A percentile compares a stretch with the other conserved stretches of the same genome.
These are phyloP conservation scores for Handroanthus guayacan DNA, from an alignment of 257 asterid genomes.

Conservation along the genomic window DNA sequence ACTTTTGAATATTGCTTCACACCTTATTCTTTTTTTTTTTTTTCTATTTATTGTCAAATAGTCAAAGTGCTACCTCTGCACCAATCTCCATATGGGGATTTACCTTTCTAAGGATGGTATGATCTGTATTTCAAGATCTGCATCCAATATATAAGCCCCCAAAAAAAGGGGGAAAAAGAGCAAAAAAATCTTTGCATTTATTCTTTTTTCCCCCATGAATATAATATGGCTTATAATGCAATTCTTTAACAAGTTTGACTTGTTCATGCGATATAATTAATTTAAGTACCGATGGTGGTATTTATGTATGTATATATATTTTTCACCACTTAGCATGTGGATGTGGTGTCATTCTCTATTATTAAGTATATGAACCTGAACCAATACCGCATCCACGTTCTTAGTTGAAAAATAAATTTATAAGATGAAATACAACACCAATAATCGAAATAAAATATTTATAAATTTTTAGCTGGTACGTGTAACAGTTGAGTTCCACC, in stretches of 20 bases:
- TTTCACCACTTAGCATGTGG: conserved; percentile 9
- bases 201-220: not conserved
- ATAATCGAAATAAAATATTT: too few species aligned
- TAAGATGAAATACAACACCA: too few species aligned
- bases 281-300: not conserved
- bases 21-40: not conserved
- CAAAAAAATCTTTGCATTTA: not conserved
- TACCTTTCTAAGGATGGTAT: not conserved
- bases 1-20: too few species aligned
- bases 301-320: not conserved
- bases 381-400: too few species aligned
- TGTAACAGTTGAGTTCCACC: too few species aligned
- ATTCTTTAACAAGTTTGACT: conserved; percentile 13
- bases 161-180: too few species aligned
- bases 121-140: conserved; percentile 24
- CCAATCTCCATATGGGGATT: conserved; percentile 29
- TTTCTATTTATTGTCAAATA: not conserved
- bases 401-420: too few species aligned
- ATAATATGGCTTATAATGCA: not conserved
- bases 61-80: conserved; percentile 21
- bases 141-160: not conserved
- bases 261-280: not conserved
- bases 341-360: not conserved
- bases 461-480: too few species aligned
- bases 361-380: too few species aligned